Base-by-base conservation (phyloP, 2,329 filamentous ascomycete genomes). In the Ascochyta clinopodiicola region DNA sequence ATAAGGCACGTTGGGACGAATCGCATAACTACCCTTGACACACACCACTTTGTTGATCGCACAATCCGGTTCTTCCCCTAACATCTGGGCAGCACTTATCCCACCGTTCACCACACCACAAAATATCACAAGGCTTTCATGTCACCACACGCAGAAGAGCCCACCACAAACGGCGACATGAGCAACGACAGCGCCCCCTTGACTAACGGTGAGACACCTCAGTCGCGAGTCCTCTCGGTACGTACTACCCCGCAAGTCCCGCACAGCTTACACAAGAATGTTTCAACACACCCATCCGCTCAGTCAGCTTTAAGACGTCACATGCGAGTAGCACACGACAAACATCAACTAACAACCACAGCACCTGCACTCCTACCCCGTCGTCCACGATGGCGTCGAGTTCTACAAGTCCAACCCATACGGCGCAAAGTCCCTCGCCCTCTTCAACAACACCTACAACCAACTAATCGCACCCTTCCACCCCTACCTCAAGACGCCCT, bases 321-420 rank as follows among this genome's bases (percentile, higher is more conserved):
- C 51, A 32, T 43, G 29, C 46, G 50, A 31, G 24, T 4, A 37
- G 36, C 32, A 42, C 39, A 40, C 19, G 15, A 31, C 38, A 21
- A 44, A 43, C 45, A 32, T 21, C 21, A 44, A 34, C 61, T 63
- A 55, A 62, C 50, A 6, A 25, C 19, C 24, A 39, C 67, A 96
- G 91, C 93, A 97, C 74, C 83, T 97, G 61, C 83, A 87, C 67
- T 88, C 88, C 63, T 96, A 96, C 78, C 94, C 94, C 36, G 78
- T 96, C 63, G 85, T 97, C 72, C 86, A 86, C 72, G 92, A 96
- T 76, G 81, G 87, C 70, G 86, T 96, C 77, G 80, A 85, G 58
- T 87, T 86, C 72, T 88, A 96, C 84, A 91, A 92, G 78, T 81
- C 85, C 72, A 91, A 94, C 79, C 88, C 91, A 45, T 88, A 91